A percentile compares a stretch with the other conserved stretches of the same genome.
Evolutionary conservation across 2,329 filamentous ascomycete genomes (phyloP).

Genomic region (Colletotrichum abscissum): DNA sequence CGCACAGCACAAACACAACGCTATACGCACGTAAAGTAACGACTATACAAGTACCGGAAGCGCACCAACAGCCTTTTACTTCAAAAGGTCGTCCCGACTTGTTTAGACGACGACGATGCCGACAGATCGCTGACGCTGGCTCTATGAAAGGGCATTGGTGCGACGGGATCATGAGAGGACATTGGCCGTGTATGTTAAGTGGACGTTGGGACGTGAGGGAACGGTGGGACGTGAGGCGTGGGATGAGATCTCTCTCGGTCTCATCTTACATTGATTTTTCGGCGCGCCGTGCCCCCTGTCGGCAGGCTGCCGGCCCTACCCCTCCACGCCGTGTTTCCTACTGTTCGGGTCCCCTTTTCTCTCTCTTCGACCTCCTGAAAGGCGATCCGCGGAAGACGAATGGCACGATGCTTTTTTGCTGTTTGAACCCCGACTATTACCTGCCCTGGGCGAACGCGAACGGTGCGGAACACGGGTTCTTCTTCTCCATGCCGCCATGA

Average conservation of each 20-base stretch:
- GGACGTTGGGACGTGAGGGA: neutral
- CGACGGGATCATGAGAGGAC: slow-evolving; percentile 9
- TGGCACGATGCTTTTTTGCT: neutral
- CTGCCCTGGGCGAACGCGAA: slow-evolving; percentile 3
- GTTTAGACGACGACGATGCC: neutral
- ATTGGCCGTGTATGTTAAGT: neutral
- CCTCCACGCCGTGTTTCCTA: slow-evolving; percentile 2
- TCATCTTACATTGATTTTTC: slow-evolving; percentile 4
- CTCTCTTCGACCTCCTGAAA: neutral
- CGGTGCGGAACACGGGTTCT: neutral
- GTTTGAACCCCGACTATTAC: neutral
- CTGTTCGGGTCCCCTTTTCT: neutral
- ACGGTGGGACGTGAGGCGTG: neutral
- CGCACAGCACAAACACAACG: neutral
- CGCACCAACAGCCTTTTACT: neutral
- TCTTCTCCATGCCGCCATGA: slow-evolving; percentile 11
- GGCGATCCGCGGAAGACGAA: neutral
- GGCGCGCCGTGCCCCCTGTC: slow-evolving; percentile 31
- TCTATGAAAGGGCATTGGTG: slow-evolving; percentile 17
- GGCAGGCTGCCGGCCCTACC: slow-evolving; percentile 29
- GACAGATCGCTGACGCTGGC: no score
- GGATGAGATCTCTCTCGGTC: neutral
- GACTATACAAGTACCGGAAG: no score
- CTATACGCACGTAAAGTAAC: neutral
- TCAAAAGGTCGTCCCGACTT: slow-evolving; percentile 11